Conservation (phyloP, 257 asterid species). For the Petunia secreta region DNA sequence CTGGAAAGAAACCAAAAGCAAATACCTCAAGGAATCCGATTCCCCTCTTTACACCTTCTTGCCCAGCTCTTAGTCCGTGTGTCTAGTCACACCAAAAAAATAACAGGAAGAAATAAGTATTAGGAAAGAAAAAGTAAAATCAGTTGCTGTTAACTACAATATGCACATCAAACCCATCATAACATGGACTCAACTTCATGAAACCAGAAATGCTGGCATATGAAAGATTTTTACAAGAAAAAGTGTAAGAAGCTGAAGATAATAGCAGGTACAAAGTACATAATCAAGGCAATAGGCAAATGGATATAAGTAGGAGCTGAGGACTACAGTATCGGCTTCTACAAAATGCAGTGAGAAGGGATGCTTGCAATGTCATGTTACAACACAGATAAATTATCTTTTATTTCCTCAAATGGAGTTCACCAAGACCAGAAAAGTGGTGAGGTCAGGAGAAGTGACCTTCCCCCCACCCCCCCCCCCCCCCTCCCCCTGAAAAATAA, state of each 20-base stretch:
- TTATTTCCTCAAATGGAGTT: neutral
- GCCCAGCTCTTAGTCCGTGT: slow-evolving; percentile 88
- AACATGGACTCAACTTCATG: neutral
- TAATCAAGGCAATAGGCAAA: neutral
- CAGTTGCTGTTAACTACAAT: neutral
- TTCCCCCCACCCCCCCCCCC: too few species aligned
- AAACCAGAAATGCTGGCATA: neutral
- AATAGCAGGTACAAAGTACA: neutral
- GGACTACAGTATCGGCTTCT: neutral
- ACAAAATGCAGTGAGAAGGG: neutral
- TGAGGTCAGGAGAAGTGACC: neutral
- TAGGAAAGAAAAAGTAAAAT: neutral
- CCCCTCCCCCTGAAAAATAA: neutral
- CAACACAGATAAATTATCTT: neutral
- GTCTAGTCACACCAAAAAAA: slow-evolving; percentile 55
- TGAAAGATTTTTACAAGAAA: slow-evolving; percentile 11
- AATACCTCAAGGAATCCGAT: slow-evolving; percentile 85
- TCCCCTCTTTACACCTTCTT: slow-evolving; percentile 70
- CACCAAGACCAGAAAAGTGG: slow-evolving; percentile 9
- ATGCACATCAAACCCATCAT: neutral
- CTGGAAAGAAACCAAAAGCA: slow-evolving; percentile 14
- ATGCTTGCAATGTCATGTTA: neutral
- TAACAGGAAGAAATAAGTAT: neutral
- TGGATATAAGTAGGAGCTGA: neutral
- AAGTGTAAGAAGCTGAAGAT: neutral